Conservation (phyloP, 108 stramenopile species). For the Nannochloropsis gaditana region DNA sequence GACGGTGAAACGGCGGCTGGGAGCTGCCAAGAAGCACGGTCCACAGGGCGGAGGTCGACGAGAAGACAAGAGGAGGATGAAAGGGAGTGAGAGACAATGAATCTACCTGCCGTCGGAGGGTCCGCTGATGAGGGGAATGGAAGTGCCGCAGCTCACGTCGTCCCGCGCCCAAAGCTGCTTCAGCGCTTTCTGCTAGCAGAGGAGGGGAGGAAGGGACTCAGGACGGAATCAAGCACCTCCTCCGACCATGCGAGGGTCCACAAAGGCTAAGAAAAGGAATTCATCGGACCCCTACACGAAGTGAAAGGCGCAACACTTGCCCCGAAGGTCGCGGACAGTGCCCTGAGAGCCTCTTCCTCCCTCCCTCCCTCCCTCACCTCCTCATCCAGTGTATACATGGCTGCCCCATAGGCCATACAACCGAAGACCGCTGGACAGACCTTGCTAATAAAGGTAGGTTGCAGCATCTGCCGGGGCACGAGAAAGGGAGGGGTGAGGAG, state of each 20-base stretch:
- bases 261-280: too few species aligned
- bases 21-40: neutral
- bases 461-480: neutral
- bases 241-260: too few species aligned
- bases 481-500: neutral
- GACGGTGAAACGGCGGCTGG: neutral
- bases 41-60: neutral
- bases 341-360: neutral
- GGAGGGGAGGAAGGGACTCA: neutral
- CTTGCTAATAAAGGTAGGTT: neutral
- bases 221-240: too few species aligned
- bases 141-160: slow-evolving; percentile 3
- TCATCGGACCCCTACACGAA: too few species aligned
- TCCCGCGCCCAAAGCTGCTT: neutral
- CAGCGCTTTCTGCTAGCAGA: neutral
- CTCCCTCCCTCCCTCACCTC: neutral
- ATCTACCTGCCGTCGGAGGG: neutral
- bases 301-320: too few species aligned
- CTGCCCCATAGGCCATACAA: neutral
- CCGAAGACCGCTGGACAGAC: neutral
- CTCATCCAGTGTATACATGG: neutral
- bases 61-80: neutral
- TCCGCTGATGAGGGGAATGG: neutral
- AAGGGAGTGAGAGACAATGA: neutral
- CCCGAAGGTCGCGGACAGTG: too few species aligned